Evolutionary conservation across 1,284 basidiomycete genomes (phyloP), one percentile per base, ranked within the genome.

Genomic region (Sparassis latifolia): DNA sequence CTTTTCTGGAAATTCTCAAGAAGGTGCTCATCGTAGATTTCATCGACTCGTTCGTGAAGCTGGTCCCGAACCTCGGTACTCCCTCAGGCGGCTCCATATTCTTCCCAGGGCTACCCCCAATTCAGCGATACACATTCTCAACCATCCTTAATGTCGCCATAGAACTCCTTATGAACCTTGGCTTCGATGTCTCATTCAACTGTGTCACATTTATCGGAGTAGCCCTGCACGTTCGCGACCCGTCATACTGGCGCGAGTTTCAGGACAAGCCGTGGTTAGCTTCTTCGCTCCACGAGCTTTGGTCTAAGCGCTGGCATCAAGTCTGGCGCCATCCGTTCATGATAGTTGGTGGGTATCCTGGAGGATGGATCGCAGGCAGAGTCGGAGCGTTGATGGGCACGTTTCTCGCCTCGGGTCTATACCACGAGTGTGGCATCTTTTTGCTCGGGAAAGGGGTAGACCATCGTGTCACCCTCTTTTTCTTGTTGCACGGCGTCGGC

Each of bases 271-370:
- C 87, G 0, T 89, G 82, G 82, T 60, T 57, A 10, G 66, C 82
- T 6, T 70, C 78, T 42, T 88, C 84, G 1, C 69, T 90, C 59
- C 82, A 86, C 61, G 69, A 72, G 31, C 79, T 89, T 54, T 90
- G 87, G 88, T 74, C 80, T 0, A 77, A 73, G 55, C 72, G 78
- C 29, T 90, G 88, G 87, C 87, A 90, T 58, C 87, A 90, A 62
- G 61, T 79, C 2, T 69, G 89, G 20, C 76, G 86, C 28, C 77
- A 79, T 57, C 84, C 79, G 0, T 87, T 89, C 64, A 65, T 88
- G 38, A 71, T 86, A 2, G 78, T 75, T 41, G 87, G 88, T 2
- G 87, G 86, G 3, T 79, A 78, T 52, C 77, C 79, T 1, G 80
- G 81, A 10, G 65, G 71, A 51, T 74, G 74, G 72, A 50, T 86